Conservation (phyloP, 768 basidiomycete genomes). For the Phanerochaete sordida region DNA sequence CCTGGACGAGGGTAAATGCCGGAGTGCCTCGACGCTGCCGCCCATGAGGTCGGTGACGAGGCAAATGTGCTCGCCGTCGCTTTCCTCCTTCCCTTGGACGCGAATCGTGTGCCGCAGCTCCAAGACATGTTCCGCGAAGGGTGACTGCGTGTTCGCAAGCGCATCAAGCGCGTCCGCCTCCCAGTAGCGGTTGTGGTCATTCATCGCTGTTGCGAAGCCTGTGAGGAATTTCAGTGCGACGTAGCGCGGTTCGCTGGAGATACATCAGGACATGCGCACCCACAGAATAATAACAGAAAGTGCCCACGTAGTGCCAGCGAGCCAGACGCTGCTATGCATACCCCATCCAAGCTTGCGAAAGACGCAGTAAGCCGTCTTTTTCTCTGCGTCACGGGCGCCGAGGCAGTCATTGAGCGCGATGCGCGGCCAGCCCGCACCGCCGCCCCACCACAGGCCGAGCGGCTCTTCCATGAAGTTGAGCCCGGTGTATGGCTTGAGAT, state of each 20-base stretch:
- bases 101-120: neutral
- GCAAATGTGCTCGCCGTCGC: neutral
- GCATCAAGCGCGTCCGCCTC: neutral
- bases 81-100: neutral
- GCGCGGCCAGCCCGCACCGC: neutral
- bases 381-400: no score
- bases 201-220: neutral
- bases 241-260: neutral
- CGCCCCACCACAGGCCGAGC: neutral
- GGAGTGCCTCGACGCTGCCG: neutral
- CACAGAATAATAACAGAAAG: neutral
- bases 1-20: no score
- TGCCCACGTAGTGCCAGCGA: neutral
- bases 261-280: neutral
- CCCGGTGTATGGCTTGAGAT: neutral
- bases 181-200: neutral
- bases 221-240: neutral
- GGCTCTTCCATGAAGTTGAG: neutral
- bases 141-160: neutral
- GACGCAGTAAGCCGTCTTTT: neutral
- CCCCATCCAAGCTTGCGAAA: constrained; percentile 2
- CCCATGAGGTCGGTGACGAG: neutral
- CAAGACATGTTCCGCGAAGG: neutral
- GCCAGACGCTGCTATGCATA: neutral
- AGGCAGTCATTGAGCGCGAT: neutral